These are phyloP conservation scores for Nemania serpens DNA, from an alignment of 2,329 filamentous ascomycete species.

Conservation along the genomic window DNA sequence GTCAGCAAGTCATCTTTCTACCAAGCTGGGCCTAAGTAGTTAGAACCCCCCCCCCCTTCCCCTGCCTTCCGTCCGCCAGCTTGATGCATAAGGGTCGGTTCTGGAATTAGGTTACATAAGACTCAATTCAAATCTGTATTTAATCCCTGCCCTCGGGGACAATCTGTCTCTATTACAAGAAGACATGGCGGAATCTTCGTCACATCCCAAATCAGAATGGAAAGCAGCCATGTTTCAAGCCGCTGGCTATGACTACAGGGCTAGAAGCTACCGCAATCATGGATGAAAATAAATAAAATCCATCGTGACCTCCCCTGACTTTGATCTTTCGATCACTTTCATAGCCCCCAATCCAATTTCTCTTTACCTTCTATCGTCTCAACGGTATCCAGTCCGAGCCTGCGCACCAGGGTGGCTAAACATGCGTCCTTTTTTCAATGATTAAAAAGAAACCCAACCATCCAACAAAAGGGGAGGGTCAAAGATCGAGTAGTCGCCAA, in stretches of 20 bases:
- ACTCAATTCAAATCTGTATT: background rate
- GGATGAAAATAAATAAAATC: conserved; percentile 19
- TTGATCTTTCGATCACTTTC: background rate
- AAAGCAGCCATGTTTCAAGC: conserved; percentile 19
- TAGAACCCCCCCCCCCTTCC: no score
- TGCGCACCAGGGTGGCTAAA: conserved; percentile 9
- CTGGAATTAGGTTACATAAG: background rate
- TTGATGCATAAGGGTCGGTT: no score
- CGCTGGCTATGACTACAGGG: conserved; percentile 11
- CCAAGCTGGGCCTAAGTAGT: no score
- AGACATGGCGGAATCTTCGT: background rate
- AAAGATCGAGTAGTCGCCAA: conserved; percentile 21
- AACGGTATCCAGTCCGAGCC: conserved; percentile 26
- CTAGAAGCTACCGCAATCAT: conserved; percentile 1
- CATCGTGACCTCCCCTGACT: conserved; percentile 12
- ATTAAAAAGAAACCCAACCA: conserved; percentile 9
- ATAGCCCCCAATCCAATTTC: no score
- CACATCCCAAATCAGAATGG: background rate
- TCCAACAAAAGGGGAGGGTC: conserved; percentile 1
- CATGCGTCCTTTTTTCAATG: conserved; percentile 1
- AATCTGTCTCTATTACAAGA: background rate
- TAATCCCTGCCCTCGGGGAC: background rate
- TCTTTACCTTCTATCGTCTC: background rate
- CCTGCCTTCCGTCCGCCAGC: no score
- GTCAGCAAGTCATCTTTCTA: background rate